Evolutionary conservation across 2,329 filamentous ascomycete genomes (phyloP), one percentile per base, ranked within the genome.

Genomic region (Delphinella strobiligena): DNA sequence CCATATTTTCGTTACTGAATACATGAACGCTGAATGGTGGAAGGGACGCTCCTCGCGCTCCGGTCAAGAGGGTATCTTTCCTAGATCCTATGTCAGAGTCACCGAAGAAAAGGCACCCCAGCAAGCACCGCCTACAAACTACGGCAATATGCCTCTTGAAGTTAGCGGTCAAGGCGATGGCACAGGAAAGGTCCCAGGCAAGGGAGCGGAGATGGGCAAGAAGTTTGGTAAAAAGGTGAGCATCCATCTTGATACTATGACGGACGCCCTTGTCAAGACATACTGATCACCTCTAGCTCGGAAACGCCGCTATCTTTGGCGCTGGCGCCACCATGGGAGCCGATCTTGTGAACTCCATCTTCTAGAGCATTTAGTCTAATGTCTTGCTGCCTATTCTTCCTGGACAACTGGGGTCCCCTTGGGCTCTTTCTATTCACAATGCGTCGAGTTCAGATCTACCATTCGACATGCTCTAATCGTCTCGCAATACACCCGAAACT

Each of bases 1-100:
- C 64, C 70, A 72, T 47, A 71, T 96, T 50, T 73, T 76, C 43
- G 82, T 96, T 16, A 75, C 78, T 49, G 85, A 94, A 63, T 88
- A 93, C 67, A 91, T 94, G 81, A 96, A 96, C 63, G 77, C 80
- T 46, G 88, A 96, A 62, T 96, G 89, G 89, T 95, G 87, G 86
- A 80, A 86, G 70, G 89, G 89, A 50, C 76, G 75, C 51, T 94
- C 93, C 62, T 69, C 80, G 54, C 78, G 86, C 38, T 93, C 87
- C 7, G 81, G 81, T 41, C 66, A 75, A 49, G 85, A 93, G 64
- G 89, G 89, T 52, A 94, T 96, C 59, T 96, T 96, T 72, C 89
- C 89, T n/a, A 76, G 81, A 51, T 86, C 75, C 59, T 96, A 96
- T 58, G 88, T 93, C 36, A 71, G 68, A 47, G 68, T 84, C 37